Percentiles rank a stretch among this genome's conserved stretches.
phyloP scores from a whole-genome alignment of 2,329 filamentous ascomycete species.

The Ophiostoma fasciatum region DNA sequence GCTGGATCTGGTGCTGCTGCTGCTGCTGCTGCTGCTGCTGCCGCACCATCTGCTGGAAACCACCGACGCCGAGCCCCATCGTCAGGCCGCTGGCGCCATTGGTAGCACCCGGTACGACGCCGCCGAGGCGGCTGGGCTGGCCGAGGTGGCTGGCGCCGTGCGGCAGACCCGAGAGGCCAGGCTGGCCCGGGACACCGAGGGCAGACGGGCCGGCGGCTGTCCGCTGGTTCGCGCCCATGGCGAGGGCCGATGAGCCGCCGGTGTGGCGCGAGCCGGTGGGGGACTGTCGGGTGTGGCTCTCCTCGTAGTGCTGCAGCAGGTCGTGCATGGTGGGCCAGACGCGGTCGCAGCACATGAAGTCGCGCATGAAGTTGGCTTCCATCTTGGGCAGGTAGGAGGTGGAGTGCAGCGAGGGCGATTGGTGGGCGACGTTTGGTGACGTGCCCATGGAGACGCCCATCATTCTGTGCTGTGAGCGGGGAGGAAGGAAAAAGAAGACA shows the following conservation, averaged over 20 bases:
- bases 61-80: slow-evolving; percentile 17
- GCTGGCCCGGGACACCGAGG: neutral
- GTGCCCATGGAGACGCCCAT: slow-evolving; percentile 63
- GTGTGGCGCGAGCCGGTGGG: slow-evolving; percentile 22
- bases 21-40: slow-evolving; percentile 22
- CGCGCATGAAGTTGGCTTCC: slow-evolving; percentile 94
- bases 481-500: neutral
- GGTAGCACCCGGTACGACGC: slow-evolving; percentile 6
- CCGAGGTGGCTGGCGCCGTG: slow-evolving; percentile 10
- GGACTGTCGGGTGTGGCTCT: slow-evolving; percentile 66
- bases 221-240: slow-evolving; percentile 3
- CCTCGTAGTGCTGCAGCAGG: slow-evolving; percentile 90
- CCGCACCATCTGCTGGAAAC: slow-evolving; percentile 27
- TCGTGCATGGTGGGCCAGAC: slow-evolving; percentile 87
- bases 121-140: slow-evolving; percentile 13
- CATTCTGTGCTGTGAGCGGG: slow-evolving; percentile 43
- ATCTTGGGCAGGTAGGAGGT: slow-evolving; percentile 93
- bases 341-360: slow-evolving; percentile 89
- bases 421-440: slow-evolving; percentile 69
- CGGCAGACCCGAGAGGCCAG: slow-evolving; percentile 9
- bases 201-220: neutral
- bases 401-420: slow-evolving; percentile 92
- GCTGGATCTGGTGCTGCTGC: neutral
- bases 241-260: slow-evolving; percentile 1
- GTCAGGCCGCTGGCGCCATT: slow-evolving; percentile 4